These are phyloP conservation scores for Hanseniaspora gamundiae DNA, from an alignment of 1,139 yeast species.

Conservation along the genomic window DNA sequence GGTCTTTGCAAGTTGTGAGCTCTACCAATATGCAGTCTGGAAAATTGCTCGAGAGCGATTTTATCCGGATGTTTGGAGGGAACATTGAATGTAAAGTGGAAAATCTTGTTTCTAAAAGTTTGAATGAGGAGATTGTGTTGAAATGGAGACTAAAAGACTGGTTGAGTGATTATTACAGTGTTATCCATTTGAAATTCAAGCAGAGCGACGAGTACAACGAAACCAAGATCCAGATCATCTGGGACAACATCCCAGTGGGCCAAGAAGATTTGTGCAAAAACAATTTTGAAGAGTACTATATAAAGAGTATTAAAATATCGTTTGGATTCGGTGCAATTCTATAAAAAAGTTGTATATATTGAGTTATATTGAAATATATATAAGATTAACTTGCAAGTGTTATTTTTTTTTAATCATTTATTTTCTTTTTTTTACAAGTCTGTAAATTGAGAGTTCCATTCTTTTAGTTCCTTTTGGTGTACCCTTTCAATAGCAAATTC, in stretches of 20 bases:
- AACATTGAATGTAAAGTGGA: conserved; percentile 57
- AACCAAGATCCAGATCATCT: conserved; percentile 65
- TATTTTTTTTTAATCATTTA: background rate
- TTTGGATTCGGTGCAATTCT: conserved; percentile 86
- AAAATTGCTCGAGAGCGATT: conserved; percentile 39
- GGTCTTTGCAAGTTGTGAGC: conserved; percentile 27
- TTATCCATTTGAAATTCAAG: conserved; percentile 48
- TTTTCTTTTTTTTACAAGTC: background rate
- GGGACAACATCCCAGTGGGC: conserved; percentile 93
- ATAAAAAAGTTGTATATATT: background rate
- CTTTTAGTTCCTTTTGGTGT: conserved; percentile 54
- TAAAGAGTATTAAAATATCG: conserved; percentile 75
- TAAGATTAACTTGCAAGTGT: background rate
- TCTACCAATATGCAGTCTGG: conserved; percentile 4
- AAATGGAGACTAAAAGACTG: conserved; percentile 84
- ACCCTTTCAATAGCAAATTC: conserved; percentile 74
- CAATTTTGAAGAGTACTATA: conserved; percentile 82
- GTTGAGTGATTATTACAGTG: conserved; percentile 74
- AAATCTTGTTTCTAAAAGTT: conserved; percentile 7
- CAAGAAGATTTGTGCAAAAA: conserved; percentile 81
- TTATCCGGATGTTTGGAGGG: conserved; percentile 76
- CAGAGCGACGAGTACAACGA: conserved; percentile 61
- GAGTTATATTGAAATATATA: background rate
- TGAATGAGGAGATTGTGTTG: conserved; percentile 42
- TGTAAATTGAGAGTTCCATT: conserved; percentile 39